Conservation (phyloP, 129 eudicot genomes). For the Artemisia annua region DNA sequence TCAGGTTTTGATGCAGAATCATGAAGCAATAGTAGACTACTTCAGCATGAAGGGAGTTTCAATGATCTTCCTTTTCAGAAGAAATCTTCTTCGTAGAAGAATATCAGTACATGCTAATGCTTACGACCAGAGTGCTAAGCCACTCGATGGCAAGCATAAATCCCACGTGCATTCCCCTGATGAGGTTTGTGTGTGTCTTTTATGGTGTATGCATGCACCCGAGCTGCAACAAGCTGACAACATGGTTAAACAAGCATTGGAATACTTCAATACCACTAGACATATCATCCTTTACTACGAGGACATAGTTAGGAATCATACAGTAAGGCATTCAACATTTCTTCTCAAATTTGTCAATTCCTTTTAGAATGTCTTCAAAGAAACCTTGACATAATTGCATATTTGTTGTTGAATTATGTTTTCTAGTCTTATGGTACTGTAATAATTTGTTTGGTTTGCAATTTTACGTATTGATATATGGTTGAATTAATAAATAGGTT, state of each 20-base stretch:
- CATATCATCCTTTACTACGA: constrained; percentile 80
- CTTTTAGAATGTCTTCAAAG: too few species aligned
- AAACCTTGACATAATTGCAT: too few species aligned
- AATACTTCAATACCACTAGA: constrained; percentile 71
- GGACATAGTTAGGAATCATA: constrained; percentile 68
- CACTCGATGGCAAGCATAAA: constrained; percentile 87
- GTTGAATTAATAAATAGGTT: too few species aligned
- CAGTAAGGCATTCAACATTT: too few species aligned
- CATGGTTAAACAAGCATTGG: constrained; percentile 62
- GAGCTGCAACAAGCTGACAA: constrained; percentile 68
- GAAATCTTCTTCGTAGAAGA: too few species aligned
- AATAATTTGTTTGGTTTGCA: too few species aligned
- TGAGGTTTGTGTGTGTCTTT: constrained; percentile 54
- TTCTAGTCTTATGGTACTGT: too few species aligned
- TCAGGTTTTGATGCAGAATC: constrained; percentile 81
- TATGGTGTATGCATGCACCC: constrained; percentile 26
- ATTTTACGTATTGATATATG: too few species aligned
- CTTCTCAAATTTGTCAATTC: too few species aligned
- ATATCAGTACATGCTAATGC: too few species aligned
- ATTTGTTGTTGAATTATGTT: too few species aligned
- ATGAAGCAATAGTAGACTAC: constrained; percentile 79
- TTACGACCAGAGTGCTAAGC: constrained; percentile 79
- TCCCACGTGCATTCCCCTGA: constrained; percentile 85
- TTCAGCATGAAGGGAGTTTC: constrained; percentile 73
- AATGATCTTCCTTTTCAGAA: constrained; percentile 77